These are phyloP conservation scores for Leishmania turanica DNA, from an alignment of 208 protist species.

Conservation along the genomic window DNA sequence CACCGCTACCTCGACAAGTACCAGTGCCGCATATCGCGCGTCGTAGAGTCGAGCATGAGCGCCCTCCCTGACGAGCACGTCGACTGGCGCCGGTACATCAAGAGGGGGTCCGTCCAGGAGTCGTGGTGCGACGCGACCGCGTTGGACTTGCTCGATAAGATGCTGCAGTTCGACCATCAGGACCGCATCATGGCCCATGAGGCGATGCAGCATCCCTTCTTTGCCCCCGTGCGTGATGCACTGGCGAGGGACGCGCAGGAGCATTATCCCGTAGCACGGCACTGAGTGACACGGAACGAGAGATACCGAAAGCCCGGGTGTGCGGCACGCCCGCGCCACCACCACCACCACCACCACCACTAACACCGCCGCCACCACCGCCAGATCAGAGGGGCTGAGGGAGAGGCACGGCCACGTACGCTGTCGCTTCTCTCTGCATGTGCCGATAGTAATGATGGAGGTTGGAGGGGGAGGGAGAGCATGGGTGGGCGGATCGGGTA, in stretches of 20 bases:
- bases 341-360: too few species aligned
- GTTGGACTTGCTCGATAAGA: constrained; percentile 97
- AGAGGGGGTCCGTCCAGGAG: constrained; percentile 24
- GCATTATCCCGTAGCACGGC: constrained; percentile 56
- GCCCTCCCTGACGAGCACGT: constrained; percentile 22
- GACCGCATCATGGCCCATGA: constrained; percentile 96
- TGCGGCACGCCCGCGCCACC: too few species aligned
- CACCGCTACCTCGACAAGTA: constrained; percentile 97
- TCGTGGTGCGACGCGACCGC: constrained; percentile 92
- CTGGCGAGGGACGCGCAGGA: constrained; percentile 50
- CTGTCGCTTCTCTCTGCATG: background rate
- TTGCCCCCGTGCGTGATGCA: constrained; percentile 88
- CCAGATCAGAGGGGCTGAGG: background rate
- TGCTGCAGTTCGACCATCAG: constrained; percentile 97
- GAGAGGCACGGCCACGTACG: background rate
- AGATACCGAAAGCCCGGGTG: background rate
- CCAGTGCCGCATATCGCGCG: constrained; percentile 86
- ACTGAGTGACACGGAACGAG: background rate
- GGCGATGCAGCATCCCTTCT: constrained; percentile 99
- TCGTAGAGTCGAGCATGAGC: constrained; percentile 73
- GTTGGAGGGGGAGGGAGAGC: background rate
- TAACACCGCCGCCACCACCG: background rate
- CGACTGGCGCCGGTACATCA: constrained; percentile 43
- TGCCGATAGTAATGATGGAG: background rate
- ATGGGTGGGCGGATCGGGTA: background rate